phyloP scores from a whole-genome alignment of 805 yeast genomes.

The Nematodospora valgi region DNA sequence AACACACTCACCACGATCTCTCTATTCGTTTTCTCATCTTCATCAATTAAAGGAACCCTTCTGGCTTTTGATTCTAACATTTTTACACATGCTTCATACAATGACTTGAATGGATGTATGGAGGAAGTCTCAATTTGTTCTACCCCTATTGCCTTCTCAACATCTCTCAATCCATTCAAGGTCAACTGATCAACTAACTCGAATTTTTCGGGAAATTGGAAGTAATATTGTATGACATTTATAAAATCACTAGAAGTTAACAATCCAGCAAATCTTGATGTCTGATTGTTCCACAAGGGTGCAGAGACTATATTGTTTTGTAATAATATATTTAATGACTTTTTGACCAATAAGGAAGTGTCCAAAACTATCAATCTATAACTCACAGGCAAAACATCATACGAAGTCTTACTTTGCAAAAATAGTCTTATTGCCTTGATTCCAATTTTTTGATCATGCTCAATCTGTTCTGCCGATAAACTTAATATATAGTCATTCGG shows the following conservation, averaged over 20 bases:
- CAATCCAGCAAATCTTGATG: conserved; percentile 89
- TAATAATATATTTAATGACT: conserved; percentile 80
- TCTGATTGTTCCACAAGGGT: conserved; percentile 90
- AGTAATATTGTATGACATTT: conserved; percentile 91
- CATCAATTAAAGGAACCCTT: conserved; percentile 91
- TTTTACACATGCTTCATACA: conserved; percentile 89
- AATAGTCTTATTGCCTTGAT: conserved; percentile 80
- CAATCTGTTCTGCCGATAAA: conserved; percentile 38
- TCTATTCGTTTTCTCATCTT: conserved; percentile 86
- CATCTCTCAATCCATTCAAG: conserved; percentile 78
- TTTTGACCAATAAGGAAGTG: conserved; percentile 84
- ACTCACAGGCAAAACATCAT: conserved; percentile 94
- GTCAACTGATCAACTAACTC: conserved; percentile 85
- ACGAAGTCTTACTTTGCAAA: conserved; percentile 85
- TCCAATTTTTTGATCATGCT: conserved; percentile 68
- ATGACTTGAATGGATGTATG: conserved; percentile 84
- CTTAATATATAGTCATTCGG: conserved; percentile 43
- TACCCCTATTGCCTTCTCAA: conserved; percentile 84
- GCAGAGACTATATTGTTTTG: conserved; percentile 96
- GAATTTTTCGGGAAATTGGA: conserved; percentile 82
- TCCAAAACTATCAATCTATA: conserved; percentile 91
- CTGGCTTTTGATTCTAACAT: conserved; percentile 88
- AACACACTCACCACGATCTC: conserved; percentile 94
- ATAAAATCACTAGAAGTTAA: conserved; percentile 90
- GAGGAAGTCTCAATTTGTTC: conserved; percentile 81